Percentiles rank a stretch among this genome's conserved stretches.
phyloP scores from a whole-genome alignment of 306 rosid species.

The Trifolium subterraneum region DNA sequence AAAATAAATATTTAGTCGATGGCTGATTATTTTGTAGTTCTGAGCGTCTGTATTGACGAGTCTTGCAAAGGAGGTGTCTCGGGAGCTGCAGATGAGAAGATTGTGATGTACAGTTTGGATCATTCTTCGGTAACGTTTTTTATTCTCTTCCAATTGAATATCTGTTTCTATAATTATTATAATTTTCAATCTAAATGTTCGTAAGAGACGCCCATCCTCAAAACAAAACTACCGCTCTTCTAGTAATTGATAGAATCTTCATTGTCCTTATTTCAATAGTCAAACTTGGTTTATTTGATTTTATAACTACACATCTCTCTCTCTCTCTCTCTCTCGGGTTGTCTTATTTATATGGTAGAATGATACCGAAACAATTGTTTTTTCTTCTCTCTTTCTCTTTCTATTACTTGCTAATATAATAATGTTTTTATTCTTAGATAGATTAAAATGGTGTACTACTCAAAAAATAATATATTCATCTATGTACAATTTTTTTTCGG shows the following conservation, averaged over 20 bases:
- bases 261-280: slow-evolving; percentile 4
- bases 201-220: background rate
- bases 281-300: background rate
- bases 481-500: slow-evolving; percentile 5
- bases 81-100: slow-evolving; percentile 89
- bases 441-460: slow-evolving; percentile 1
- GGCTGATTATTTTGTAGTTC: slow-evolving; percentile 59
- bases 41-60: slow-evolving; percentile 72
- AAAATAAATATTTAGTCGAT: slow-evolving; percentile 19
- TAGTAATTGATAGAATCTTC: slow-evolving; percentile 7
- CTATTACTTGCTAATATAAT: background rate
- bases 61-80: slow-evolving; percentile 87
- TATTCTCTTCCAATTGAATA: slow-evolving; percentile 14
- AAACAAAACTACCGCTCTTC: background rate
- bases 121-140: slow-evolving; percentile 69
- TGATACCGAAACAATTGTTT: slow-evolving; percentile 2
- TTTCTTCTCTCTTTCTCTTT: background rate
- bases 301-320: background rate
- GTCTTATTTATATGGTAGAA: background rate
- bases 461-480: slow-evolving; percentile 1
- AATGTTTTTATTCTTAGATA: slow-evolving; percentile 4
- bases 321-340: background rate
- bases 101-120: slow-evolving; percentile 78
- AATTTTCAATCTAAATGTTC: slow-evolving; percentile 13
- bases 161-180: slow-evolving; percentile 8